Evolutionary conservation across 148 eudicot genomes (phyloP), one percentile per base, ranked within the genome.

Genomic region (Tetragonia tetragonoides): DNA sequence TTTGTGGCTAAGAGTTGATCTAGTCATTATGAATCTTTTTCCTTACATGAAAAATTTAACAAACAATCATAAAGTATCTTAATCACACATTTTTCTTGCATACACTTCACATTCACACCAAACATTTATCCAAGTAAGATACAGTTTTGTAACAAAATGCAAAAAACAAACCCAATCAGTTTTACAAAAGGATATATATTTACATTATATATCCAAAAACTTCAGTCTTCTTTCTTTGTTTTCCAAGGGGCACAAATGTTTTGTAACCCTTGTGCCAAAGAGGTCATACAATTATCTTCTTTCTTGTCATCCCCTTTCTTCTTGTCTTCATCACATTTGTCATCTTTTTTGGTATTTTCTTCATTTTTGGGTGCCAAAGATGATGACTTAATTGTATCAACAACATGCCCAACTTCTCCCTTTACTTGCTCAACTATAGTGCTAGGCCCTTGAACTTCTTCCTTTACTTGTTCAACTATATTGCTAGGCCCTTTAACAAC

Each of bases 391-490:
- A 89, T 74, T 44, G 89, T 78, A 23, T 79, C 68, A 49, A 87
- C 73, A 47, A 87, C 80, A 28, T 28, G 34, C 34, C 87, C 90
- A 75, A 84, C 87, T 28, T 28, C 34, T 28, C 34, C 34, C 34
- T 28, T 28, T 28, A 1, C 34, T 28, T 28, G 34, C 34, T 28
- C 34, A 28, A 28, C 1, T 28, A 28, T 28, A 28, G 34, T 28
- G 34, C 34, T 28, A 28, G 34, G 34, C 34, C 34, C 34, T 28
- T 28, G 34, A 59, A 87, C 72, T 76, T 90, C 93, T 79, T 90
- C 93, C 82, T 86, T 88, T 67, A 86, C 87, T 73, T 88, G 78
- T 51, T 85, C 85, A 60, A 81, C 85, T 40, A 90, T 71, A 57
- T 39, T 28, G 34, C 34, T 85, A 3, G 93, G 90, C 28, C 84